Base-by-base conservation (phyloP, 345 rosid species). In the Physaria fendleri region DNA sequence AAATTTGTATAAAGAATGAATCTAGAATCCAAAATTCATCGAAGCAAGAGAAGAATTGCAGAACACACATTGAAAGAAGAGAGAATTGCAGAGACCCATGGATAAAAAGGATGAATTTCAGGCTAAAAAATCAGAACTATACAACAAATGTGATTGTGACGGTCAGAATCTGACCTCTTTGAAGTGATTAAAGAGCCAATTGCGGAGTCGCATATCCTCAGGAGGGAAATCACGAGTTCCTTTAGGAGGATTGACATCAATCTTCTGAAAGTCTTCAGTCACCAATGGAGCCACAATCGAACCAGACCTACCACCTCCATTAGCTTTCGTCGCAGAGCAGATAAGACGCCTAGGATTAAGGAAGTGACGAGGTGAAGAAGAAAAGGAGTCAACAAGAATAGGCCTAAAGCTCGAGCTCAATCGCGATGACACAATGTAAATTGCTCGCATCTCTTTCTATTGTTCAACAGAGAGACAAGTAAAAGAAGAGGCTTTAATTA, bases 181-280 rank as follows among this genome's bases (percentile, higher is more conserved):
- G 73, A 93, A 93, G 59, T 88, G 82, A 77, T 76, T 35, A 62
- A 93, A 88, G 56, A 93, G 89, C 97, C 99, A 93, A 25, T 75
- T 86, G 33, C 95, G 89, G 15, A 93, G 86, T 7, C 97, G 86
- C 95, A 88, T 88, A 50, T 88, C 95, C 59, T 88, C 94, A 15
- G 95, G 97, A 35, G 95, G 81, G 75, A 88, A 88, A 74, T 88
- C 99, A 16, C 97, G 80, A 58, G 99, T 93, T 3, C 97, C 95
- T 74, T 83, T 86, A 15, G 95, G 97, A 30, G 95, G 97, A 74
- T 88, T 86, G 6, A 84, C 94, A 46, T 93, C 91, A 44, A 93
- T 84, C 64, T 62, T 85, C 71, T 80, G 75, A 62, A 76, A 22
- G 2, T 79, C 81, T 9, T 78, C 87, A 5, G 24, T 46, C 22